These are phyloP conservation scores for Canavalia ensiformis DNA, from an alignment of 306 rosid genomes.

Conservation along the genomic window DNA sequence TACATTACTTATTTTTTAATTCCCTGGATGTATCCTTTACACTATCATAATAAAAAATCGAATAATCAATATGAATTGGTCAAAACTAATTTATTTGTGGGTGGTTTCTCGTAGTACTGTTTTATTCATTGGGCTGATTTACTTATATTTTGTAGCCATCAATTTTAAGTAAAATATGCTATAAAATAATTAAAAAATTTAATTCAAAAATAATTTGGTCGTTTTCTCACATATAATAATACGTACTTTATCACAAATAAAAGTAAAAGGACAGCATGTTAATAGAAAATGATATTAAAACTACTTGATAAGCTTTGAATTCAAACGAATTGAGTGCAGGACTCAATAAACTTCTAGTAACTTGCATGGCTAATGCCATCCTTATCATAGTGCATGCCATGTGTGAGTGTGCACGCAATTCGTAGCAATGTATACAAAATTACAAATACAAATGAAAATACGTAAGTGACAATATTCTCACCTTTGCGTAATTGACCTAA, in stretches of 20 bases:
- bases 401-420: neutral
- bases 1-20: neutral
- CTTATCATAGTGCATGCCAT: neutral
- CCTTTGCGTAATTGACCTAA: no score
- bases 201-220: neutral
- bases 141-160: neutral
- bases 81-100: slow-evolving; percentile 6
- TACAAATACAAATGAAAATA: no score
- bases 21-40: neutral
- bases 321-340: slow-evolving; percentile 18
- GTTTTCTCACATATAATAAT: neutral
- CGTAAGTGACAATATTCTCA: no score
- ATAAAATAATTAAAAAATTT: slow-evolving; percentile 17
- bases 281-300: slow-evolving; percentile 31
- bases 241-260: neutral
- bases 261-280: neutral
- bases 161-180: neutral
- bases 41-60: neutral
- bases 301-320: slow-evolving; percentile 27
- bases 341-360: neutral
- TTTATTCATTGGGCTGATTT: neutral
- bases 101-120: neutral
- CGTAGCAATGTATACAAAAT: neutral
- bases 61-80: neutral
- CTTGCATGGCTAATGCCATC: slow-evolving; percentile 23